Percentiles rank a stretch among this genome's conserved stretches.
Evolutionary conservation across 352 stramenopile genomes (phyloP).

Genomic region (Globisporangium carolinianum): DNA sequence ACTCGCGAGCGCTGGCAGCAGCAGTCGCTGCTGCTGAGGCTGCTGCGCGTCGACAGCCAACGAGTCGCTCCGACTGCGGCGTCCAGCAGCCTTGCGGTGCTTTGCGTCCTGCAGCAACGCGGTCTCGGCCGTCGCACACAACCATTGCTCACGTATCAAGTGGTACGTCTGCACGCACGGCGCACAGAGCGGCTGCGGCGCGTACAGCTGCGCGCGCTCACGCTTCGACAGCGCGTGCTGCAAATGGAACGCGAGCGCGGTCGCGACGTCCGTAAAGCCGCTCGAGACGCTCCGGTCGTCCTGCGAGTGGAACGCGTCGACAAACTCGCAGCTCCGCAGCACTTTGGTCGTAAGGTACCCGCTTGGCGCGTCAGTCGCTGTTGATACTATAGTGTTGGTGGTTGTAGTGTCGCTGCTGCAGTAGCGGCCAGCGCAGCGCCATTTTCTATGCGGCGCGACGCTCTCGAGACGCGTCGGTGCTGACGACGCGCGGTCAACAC

Average conservation of each 20-base stretch:
- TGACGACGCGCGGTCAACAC: slow-evolving; percentile 26
- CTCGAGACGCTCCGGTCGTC: slow-evolving; percentile 38
- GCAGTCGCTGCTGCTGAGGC: neutral
- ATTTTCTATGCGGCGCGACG: slow-evolving; percentile 31
- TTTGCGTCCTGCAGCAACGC: neutral
- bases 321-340: slow-evolving; percentile 61
- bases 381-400: slow-evolving; percentile 2
- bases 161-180: slow-evolving; percentile 42
- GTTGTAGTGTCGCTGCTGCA: slow-evolving; percentile 4
- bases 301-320: slow-evolving; percentile 30
- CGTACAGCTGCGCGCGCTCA: slow-evolving; percentile 47
- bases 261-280: slow-evolving; percentile 29
- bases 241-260: slow-evolving; percentile 43
- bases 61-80: neutral
- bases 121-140: slow-evolving; percentile 8
- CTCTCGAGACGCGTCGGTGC: slow-evolving; percentile 35
- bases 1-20: slow-evolving; percentile 8
- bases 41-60: neutral
- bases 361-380: slow-evolving; percentile 14
- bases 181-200: slow-evolving; percentile 42
- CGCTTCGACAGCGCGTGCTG: slow-evolving; percentile 46
- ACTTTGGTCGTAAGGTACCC: slow-evolving; percentile 63
- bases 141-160: slow-evolving; percentile 31
- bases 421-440: slow-evolving; percentile 38
- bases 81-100: neutral